Evolutionary conservation across 1,139 yeast species (phyloP).

Genomic region (Protomyces gravidus): DNA sequence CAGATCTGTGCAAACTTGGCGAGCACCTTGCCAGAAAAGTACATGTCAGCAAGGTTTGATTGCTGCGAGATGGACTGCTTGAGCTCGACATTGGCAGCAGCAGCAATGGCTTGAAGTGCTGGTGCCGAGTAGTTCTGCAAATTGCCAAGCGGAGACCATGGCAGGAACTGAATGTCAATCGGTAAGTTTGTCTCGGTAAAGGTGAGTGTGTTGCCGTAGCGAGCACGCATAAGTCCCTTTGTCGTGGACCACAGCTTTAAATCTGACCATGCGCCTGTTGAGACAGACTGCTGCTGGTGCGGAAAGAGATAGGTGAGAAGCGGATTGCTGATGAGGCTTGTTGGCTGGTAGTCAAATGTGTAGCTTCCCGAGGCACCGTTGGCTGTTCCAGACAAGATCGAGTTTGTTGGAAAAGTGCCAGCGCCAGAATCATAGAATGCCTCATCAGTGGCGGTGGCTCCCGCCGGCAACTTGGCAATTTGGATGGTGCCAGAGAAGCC

Average conservation of each 20-base stretch:
- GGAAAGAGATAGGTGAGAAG: constrained; percentile 66
- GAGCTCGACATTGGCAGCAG: constrained; percentile 56
- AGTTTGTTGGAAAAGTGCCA: constrained; percentile 53
- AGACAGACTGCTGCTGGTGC: constrained; percentile 59
- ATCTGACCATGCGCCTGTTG: constrained; percentile 42
- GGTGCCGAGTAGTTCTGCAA: constrained; percentile 48
- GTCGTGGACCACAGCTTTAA: constrained; percentile 55
- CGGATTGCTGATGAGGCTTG: constrained; percentile 39
- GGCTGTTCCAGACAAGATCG: constrained; percentile 44
- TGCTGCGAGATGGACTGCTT: constrained; percentile 54
- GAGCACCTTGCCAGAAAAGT: constrained; percentile 64
- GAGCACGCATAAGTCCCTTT: constrained; percentile 65
- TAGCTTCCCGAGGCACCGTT: constrained; percentile 48
- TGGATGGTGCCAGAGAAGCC: constrained; percentile 57
- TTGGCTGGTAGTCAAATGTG: constrained; percentile 47
- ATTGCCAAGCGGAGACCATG: constrained; percentile 46
- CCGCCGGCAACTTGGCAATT: constrained; percentile 53
- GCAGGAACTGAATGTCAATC: constrained; percentile 42
- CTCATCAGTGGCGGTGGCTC: constrained; percentile 11
- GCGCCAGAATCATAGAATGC: constrained; percentile 54
- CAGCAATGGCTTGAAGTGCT: constrained; percentile 49
- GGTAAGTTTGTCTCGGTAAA: constrained; percentile 62
- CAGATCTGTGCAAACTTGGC: constrained; percentile 73
- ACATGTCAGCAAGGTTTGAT: constrained; percentile 52
- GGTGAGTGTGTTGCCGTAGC: constrained; percentile 49